Evolutionary conservation across 768 basidiomycete genomes (phyloP).

Genomic region (Tricholoma sp.): DNA sequence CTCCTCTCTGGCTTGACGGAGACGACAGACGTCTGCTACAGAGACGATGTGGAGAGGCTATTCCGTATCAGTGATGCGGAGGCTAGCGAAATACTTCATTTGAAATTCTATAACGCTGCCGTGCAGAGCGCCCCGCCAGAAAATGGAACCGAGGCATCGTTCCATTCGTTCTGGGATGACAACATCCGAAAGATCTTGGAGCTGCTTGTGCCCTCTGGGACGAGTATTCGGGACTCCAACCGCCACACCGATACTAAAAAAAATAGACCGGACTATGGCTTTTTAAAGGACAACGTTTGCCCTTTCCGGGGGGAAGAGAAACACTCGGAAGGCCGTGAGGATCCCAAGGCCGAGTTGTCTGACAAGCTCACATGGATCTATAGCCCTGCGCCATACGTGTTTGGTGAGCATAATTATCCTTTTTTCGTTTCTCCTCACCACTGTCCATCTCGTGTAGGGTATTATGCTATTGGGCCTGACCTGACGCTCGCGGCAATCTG

Average conservation of each 20-base stretch:
- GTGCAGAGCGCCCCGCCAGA: neutral
- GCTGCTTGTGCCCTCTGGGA: neutral
- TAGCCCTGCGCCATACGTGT: neutral
- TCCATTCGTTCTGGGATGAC: neutral
- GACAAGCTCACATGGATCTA: neutral
- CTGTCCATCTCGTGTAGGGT: no score
- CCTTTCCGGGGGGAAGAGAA: neutral
- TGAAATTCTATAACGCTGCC: neutral
- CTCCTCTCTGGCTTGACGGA: no score
- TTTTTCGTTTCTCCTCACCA: no score
- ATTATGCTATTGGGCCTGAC: no score
- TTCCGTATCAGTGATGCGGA: no score
- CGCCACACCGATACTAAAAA: neutral
- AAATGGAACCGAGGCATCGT: neutral
- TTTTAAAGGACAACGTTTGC: neutral
- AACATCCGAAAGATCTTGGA: slow-evolving; percentile 1
- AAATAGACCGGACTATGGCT: neutral
- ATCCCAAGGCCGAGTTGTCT: neutral
- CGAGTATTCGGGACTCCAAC: neutral
- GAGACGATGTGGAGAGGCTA: no score
- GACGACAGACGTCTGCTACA: no score
- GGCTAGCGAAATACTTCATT: neutral
- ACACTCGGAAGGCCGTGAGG: neutral
- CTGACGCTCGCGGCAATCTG: no score
- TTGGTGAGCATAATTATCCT: slow-evolving; percentile 2